phyloP scores from a whole-genome alignment of 2,329 filamentous ascomycete genomes.

The Fusarium pseudograminearum region DNA sequence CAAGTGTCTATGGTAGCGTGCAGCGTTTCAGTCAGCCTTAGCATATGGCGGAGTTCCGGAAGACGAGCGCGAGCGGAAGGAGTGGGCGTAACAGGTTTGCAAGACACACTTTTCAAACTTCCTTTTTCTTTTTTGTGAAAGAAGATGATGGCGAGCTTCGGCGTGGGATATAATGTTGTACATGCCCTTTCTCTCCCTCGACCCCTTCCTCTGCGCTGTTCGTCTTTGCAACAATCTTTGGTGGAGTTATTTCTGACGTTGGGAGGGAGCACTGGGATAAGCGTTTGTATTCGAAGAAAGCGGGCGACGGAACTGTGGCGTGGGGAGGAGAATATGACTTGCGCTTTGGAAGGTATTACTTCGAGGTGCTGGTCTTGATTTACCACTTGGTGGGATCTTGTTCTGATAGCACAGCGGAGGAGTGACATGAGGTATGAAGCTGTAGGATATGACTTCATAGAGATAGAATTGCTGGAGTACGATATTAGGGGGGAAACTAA shows the following conservation, averaged over 20 bases:
- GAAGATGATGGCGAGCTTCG: constrained; percentile 30
- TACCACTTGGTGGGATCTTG: constrained; percentile 4
- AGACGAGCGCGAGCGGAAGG: constrained; percentile 36
- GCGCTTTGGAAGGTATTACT: constrained; percentile 1
- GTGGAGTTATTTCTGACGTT: constrained; percentile 37
- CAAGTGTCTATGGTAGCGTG: constrained; percentile 39
- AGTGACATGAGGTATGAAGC: constrained; percentile 30
- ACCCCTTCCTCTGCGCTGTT: constrained; percentile 19
- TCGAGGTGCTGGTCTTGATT: constrained; percentile 10
- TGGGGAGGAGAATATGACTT: constrained; percentile 5
- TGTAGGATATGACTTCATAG: constrained; percentile 46
- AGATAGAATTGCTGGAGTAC: constrained; percentile 33
- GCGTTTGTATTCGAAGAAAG: constrained; percentile 41
- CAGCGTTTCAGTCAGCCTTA: constrained; percentile 46
- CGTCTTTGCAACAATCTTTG: constrained; percentile 30
- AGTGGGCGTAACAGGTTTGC: constrained; percentile 39
- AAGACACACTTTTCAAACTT: constrained; percentile 32
- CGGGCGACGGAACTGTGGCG: constrained; percentile 20
- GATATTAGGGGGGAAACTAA: constrained; percentile 3
- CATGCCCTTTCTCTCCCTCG: constrained; percentile 18
- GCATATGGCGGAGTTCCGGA: constrained; percentile 54
- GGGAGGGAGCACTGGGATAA: constrained; percentile 45
- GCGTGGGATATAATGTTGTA: constrained; percentile 33
- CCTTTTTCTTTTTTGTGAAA: constrained; percentile 32
- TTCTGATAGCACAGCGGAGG: constrained; percentile 7